phyloP scores from a whole-genome alignment of 1,284 basidiomycete genomes.

The Sparassis latifolia region DNA sequence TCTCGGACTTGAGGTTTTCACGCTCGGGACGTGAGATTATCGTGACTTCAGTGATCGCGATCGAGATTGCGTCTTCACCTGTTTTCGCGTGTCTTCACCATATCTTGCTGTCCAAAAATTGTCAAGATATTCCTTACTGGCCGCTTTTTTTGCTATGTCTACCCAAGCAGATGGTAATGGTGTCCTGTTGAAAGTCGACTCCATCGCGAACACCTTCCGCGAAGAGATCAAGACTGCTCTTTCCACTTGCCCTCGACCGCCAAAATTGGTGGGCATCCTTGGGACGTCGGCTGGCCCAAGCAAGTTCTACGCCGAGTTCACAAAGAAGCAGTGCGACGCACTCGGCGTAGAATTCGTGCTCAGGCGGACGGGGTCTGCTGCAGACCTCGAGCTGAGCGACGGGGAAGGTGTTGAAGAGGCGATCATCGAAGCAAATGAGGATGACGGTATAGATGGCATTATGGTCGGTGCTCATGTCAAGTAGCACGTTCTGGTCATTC shows the following conservation, averaged over 20 bases:
- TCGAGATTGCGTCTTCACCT: no score
- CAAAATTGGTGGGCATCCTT: conserved; percentile 89
- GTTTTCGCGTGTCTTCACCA: no score
- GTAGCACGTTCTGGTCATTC: neutral
- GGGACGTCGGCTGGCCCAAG: conserved; percentile 86
- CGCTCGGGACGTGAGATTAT: no score
- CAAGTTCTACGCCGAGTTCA: conserved; percentile 90
- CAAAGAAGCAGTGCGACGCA: conserved; percentile 83
- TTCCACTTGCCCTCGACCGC: conserved; percentile 33
- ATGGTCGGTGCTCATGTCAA: conserved; percentile 59
- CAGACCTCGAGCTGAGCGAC: conserved; percentile 38
- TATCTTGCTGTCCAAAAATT: no score
- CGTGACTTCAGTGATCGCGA: no score
- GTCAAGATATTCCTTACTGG: no score
- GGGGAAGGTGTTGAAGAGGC: conserved; percentile 87
- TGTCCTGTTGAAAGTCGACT: conserved; percentile 68
- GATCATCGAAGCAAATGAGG: conserved; percentile 91
- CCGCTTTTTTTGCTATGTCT: neutral
- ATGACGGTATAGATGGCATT: conserved; percentile 84
- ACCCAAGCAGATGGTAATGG: conserved; percentile 45
- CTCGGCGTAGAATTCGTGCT: conserved; percentile 87
- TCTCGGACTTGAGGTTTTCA: no score
- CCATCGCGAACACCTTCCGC: conserved; percentile 61
- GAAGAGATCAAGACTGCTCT: conserved; percentile 57
- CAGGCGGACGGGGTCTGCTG: conserved; percentile 64